Conservation (phyloP, 495 filamentous ascomycete species). For the Neurospora sp. region DNA sequence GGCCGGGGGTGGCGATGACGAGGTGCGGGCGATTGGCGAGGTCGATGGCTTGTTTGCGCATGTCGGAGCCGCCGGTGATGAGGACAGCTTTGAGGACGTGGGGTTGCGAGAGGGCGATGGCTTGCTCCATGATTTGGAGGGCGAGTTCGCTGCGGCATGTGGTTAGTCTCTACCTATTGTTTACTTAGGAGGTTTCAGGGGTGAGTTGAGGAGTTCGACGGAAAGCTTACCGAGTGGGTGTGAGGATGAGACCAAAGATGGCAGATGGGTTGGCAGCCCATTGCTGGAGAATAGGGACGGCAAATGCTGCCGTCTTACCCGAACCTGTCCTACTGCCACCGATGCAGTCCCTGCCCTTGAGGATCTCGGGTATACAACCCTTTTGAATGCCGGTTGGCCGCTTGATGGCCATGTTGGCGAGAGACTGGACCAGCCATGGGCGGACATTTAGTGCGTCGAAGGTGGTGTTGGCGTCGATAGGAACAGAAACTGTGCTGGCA, state of each 20-base stretch:
- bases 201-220: too few relatives aligned
- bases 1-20: conserved; percentile 88
- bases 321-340: conserved; percentile 91
- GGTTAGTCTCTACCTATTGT: neutral
- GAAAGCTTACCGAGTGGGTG: conserved; percentile 61
- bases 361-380: conserved; percentile 79
- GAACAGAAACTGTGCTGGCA: conserved; percentile 21
- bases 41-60: conserved; percentile 78
- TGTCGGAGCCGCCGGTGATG: conserved; percentile 84
- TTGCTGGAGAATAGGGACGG: conserved; percentile 82
- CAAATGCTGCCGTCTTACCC: conserved; percentile 98
- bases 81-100: conserved; percentile 77
- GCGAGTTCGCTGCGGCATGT: conserved; percentile 61
- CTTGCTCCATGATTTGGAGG: conserved; percentile 90
- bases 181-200: neutral
- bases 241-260: conserved; percentile 82
- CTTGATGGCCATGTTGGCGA: conserved; percentile 79
- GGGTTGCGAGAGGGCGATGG: conserved; percentile 79
- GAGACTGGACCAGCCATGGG: conserved; percentile 82
- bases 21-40: conserved; percentile 77
- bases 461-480: conserved; percentile 43
- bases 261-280: conserved; percentile 90
- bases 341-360: conserved; percentile 86
- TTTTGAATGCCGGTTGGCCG: conserved; percentile 86
- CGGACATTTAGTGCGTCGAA: conserved; percentile 68